Percentiles rank a stretch among this genome's conserved stretches.
phyloP scores from a whole-genome alignment of 164 flowering plant genomes.

The Magnolia changhungtana region DNA sequence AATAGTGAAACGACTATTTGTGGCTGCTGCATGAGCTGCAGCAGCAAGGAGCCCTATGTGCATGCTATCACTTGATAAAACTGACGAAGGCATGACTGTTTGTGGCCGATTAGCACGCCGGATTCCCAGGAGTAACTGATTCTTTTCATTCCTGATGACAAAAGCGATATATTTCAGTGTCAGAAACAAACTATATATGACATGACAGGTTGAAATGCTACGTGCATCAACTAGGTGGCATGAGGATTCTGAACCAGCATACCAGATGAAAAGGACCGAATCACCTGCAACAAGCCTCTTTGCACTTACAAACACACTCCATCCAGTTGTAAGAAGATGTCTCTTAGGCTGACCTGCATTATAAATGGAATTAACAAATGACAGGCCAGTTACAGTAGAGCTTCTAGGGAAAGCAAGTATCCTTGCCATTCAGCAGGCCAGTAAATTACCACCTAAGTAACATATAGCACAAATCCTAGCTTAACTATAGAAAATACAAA shows the following conservation, averaged over 20 bases:
- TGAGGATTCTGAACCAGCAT: conserved; percentile 5
- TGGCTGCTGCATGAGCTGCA: conserved; percentile 96
- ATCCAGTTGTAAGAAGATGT: conserved; percentile 89
- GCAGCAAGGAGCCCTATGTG: conserved; percentile 96
- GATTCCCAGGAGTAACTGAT: conserved; percentile 85
- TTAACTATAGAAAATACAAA: neutral
- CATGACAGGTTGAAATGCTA: neutral
- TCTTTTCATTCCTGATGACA: conserved; percentile 78
- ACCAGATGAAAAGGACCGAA: conserved; percentile 91
- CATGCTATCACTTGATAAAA: conserved; percentile 94
- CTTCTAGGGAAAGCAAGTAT: neutral
- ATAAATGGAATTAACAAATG: conserved; percentile 5
- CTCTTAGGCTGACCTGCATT: conserved; percentile 87
- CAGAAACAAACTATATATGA: neutral
- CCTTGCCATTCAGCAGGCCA: neutral
- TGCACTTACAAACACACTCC: conserved; percentile 93
- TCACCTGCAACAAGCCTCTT: conserved; percentile 92
- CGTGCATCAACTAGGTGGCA: neutral
- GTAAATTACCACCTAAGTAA: neutral
- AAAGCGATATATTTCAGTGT: conserved; percentile 1
- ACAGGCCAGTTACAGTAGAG: neutral
- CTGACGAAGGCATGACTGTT: conserved; percentile 92
- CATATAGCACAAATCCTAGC: neutral
- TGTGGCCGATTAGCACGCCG: conserved; percentile 86
- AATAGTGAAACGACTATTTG: conserved; percentile 85